Evolutionary conservation across 768 basidiomycete species (phyloP), one percentile per base, ranked within the genome.

Genomic region (Ramaria rubella): DNA sequence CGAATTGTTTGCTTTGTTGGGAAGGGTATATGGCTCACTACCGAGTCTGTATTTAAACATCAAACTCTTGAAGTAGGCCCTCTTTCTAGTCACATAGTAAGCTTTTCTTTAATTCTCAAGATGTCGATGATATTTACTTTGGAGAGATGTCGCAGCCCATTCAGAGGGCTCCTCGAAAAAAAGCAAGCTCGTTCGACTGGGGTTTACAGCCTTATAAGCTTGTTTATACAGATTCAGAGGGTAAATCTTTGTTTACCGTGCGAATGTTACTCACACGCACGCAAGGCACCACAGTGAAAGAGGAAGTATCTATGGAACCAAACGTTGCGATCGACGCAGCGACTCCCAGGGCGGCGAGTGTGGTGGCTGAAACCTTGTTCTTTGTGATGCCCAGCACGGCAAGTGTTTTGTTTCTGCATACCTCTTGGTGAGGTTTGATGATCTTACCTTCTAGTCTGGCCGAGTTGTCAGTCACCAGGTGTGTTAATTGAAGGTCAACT

Each of bases 1-100:
- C 73, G 74, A 3, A 72, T 93, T 5, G 76, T 90, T 0, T 90
- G 88, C 63, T 87, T 93, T 62, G 83, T 92, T 1, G 91, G 92
- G 1, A 73, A 88, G 58, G 75, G 77, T 8, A 90, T 93, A 30
- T 82, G 81, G 79, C 62, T 69, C 4, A 59, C 64, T 19, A 61
- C 72, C 51, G 63, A 68, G 71, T 76, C 36, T 65, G 73, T 58
- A 58, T 62, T 61, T 9, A 67, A 75, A 40, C 60, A 77, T 62
- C 59, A 67, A 40, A 49, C 66, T 69, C 7, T 27, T 12, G 30
- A 7, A 17, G 1, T 33, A 30, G 49, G 43, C 42, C 29, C 48
- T 6, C 9, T 49, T 24, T 8, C 21, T 17, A 4, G 19, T 11
- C 8, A 34, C 40, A 38, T 3, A 42, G 43, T 36, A 38, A 48